Conservation (phyloP, 345 rosid species). For the Isatis tinctoria region DNA sequence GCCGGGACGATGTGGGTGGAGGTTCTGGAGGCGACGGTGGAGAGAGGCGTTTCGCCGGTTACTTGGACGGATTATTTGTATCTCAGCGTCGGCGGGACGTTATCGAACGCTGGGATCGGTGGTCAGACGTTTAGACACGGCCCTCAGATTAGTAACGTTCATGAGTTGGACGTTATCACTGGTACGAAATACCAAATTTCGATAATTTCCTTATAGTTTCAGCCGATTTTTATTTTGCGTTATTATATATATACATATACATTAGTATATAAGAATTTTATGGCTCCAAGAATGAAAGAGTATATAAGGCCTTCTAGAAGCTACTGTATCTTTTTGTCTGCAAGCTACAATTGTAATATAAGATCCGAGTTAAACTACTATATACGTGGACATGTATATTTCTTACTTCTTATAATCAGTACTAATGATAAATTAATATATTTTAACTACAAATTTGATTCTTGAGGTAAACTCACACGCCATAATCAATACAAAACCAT, state of each 20-base stretch:
- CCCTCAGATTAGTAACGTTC: constrained; percentile 91
- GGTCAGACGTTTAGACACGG: constrained; percentile 89
- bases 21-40: constrained; percentile 45
- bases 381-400: neutral
- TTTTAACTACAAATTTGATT: neutral
- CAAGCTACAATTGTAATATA: neutral
- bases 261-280: neutral
- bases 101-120: constrained; percentile 90
- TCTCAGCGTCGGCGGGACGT: constrained; percentile 89
- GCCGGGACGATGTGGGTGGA: constrained; percentile 83
- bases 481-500: neutral
- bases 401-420: neutral
- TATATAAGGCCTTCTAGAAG: neutral
- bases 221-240: neutral
- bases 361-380: neutral
- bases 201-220: neutral
- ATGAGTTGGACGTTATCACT: constrained; percentile 76
- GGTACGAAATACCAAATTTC: constrained; percentile 42
- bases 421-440: neutral
- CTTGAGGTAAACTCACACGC: constrained; percentile 14
- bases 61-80: constrained; percentile 89
- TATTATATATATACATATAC: neutral
- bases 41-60: constrained; percentile 62
- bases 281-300: neutral
- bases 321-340: neutral